Base-by-base conservation (phyloP, 2,329 filamentous ascomycete genomes). In the Fusarium pseudocircinatum region DNA sequence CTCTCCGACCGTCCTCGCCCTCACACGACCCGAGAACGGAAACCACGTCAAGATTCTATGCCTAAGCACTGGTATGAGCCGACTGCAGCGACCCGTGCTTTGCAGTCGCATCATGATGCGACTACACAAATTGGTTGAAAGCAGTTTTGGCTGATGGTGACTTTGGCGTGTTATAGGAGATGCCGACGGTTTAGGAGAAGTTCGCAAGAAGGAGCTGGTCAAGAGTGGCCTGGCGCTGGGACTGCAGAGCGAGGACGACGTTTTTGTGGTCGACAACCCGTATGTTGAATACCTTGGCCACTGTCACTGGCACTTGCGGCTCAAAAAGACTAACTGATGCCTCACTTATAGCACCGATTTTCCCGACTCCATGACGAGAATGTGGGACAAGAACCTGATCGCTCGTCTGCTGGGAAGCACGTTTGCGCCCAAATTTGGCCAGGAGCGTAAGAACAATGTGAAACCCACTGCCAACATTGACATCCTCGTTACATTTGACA, bases 21-120 rank as follows among this genome's bases (percentile, higher is more conserved):
- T 99, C 65, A 96, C 95, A 24, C 87, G 89, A 20, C 94, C 94
- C 8, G 90, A 91, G 67, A 87, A 92, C 26, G 93, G 94, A 8
- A 98, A 99, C 83, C 94, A 97, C 80, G 88, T 99, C 79, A 96
- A 97, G 84, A 97, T 99, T 72, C 84, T 98, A 63, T 99, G 96
- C 84, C 85, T 99, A 72, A 97, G 94, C 83, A 96, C 91, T 74
- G 95, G 94, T 92, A 81, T 53, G 78, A 53, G 50, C 62, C 64
- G 37, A 64, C 63, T 59, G 30, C 50, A 40, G 32, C 58, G 44
- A 60, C 42, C 71, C 59, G 37, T 60, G 59, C 64, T 60, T 59
- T 43, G 50, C 54, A 32, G 59, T 64, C 52, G 63, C 68, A 69
- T 60, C 15, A 43, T 57, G 43, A 63, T 72, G 53, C 63, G 67